Conservation (phyloP, 768 basidiomycete species). For the Boletus vermiculosoides region DNA sequence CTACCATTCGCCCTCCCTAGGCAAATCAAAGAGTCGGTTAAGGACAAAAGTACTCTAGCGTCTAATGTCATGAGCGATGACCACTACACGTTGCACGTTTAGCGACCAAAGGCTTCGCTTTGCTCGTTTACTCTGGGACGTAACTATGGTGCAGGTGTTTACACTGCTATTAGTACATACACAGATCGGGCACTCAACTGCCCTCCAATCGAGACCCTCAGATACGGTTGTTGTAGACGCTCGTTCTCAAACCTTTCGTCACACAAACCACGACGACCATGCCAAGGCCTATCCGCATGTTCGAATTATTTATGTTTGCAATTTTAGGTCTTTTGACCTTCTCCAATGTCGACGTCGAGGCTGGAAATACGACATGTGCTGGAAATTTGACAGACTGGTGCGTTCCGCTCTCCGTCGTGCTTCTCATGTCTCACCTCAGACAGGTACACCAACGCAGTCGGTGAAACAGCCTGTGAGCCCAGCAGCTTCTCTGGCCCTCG, state of each 20-base stretch:
- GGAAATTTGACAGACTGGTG: constrained; percentile 21
- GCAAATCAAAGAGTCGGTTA: background rate
- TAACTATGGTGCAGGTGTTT: background rate
- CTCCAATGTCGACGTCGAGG: background rate
- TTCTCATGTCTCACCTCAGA: background rate
- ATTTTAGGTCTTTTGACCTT: background rate
- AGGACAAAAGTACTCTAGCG: background rate
- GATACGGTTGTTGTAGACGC: too few relatives aligned
- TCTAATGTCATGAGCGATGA: background rate
- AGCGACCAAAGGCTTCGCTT: background rate
- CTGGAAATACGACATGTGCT: constrained; percentile 24
- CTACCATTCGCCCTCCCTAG: too few relatives aligned
- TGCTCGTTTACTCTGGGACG: background rate
- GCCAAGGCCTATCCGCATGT: background rate
- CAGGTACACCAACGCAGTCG: constrained; percentile 27
- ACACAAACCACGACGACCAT: background rate
- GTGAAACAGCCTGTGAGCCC: constrained; percentile 29
- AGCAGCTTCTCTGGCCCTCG: background rate
- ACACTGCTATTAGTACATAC: background rate
- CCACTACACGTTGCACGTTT: background rate
- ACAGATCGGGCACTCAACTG: background rate
- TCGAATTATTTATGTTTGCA: background rate
- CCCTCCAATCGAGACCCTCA: background rate
- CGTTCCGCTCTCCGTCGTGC: background rate
- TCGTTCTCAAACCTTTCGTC: too few relatives aligned